Base-by-base conservation (phyloP, 352 stramenopile species). In the Globisporangium mamillatum region DNA sequence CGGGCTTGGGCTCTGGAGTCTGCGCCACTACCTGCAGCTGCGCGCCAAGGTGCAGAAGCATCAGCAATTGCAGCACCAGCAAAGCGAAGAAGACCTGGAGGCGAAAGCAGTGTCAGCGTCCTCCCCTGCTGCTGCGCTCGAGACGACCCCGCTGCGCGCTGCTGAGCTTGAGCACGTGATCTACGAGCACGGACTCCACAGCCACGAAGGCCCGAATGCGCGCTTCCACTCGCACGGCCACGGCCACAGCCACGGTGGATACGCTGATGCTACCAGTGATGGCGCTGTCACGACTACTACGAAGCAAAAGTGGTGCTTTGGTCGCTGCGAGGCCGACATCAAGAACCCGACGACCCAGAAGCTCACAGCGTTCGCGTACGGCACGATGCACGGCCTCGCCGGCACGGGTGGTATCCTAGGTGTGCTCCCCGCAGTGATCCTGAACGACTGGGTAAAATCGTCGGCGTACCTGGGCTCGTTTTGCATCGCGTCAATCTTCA, bases 351-450 rank as follows among this genome's bases (percentile, higher is more conserved):
- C 61, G 25, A 88, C 78, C 29, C 80, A 86, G 66, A 74, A 85
- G 71, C 75, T 87, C 56, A 84, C 93, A n/a, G 88, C 92, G 16
- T 75, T 97, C 25, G 70, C 76, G 16, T 88, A 93, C 65, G 92
- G 92, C 18, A 92, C 93, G n/a, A 73, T 94, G 46, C 90, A 98
- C 71, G 92, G 92, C 2, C 68, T 98, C 22, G 89, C 90, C 1
- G 82, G 80, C 44, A 86, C 82, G 6, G 82, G 82, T 3, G 81
- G 82, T 36, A 77, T 90, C 63, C 65, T 98, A 16, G 90, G 90
- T 25, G 84, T 98, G 16, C 77, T 98, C 29, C 92, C 92, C 3
- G 90, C 91, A 0, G 85, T 97, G 27, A 84, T 97, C 68, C 69
- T 97, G 44, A 88, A 94, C 63, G 75, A 96, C 67, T 83, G 74